Base-by-base conservation (phyloP, 1,139 yeast species). In the Debaryomycetaceae sp. region DNA sequence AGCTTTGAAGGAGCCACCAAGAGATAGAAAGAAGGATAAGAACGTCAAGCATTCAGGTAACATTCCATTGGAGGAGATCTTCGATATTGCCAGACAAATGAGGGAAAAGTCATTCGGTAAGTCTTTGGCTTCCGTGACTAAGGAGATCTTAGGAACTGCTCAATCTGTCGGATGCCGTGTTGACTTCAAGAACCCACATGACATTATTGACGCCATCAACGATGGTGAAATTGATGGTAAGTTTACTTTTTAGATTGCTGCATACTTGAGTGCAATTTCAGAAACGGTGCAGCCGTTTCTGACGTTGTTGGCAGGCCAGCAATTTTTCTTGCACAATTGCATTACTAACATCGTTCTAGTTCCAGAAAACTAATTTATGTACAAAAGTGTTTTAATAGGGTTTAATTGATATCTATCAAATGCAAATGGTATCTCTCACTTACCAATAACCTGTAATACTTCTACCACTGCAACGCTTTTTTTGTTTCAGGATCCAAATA, bases 21-120 rank as follows among this genome's bases (percentile, higher is more conserved):
- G 99, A 87, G 99, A 92, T 85, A 86, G 97, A 83, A 92, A 92
- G 95, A 92, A 92, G 95, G 98, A 92, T 73, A 92, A 92, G 94
- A 91, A 94, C 81, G 89, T 94, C 75, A 91, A 91, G 83, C 99
- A 92, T 88, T 84, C 84, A 71, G 99, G 99, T 79, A 92, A 89
- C 91, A 83, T 92, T 68, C 88, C 96, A 64, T 82, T 92, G 67
- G 96, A 91, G 65, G 97, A 92, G 79, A 87, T 92, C 75, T 82
- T 79, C 73, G 96, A 89, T 73, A 87, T 92, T 70, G 98, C 98
- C 65, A 92, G 97, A 79, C 84, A 83, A 71, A 92, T 92, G 98
- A 85, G 80, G 74, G 87, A 85, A 72, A 92, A 92, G 81, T 91
- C 98, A 54, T 89, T 92, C 75, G 97, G 98, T 80, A 92, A 91